phyloP scores from a whole-genome alignment of 2,329 filamentous ascomycete species.

The Hymenoscyphus salicellus region DNA sequence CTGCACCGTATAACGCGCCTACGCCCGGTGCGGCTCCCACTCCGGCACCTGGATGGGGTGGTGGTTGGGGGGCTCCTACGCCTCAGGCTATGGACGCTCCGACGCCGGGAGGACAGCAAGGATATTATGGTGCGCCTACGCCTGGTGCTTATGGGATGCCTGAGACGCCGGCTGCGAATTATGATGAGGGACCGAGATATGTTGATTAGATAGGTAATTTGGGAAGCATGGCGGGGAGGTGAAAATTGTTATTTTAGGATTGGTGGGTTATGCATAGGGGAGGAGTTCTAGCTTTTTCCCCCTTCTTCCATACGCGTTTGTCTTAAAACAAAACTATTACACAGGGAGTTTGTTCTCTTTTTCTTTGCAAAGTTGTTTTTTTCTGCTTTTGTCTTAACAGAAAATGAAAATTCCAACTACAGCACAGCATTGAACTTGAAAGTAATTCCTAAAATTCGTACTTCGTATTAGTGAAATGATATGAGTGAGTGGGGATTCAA shows the following conservation, averaged over 20 bases:
- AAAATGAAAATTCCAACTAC: too few relatives aligned
- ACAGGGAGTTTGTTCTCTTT: too few relatives aligned
- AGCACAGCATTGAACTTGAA: too few relatives aligned
- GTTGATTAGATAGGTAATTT: constrained; percentile 27
- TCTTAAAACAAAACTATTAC: too few relatives aligned
- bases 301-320: not conserved
- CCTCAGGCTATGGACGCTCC: constrained; percentile 49
- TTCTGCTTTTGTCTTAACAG: too few relatives aligned
- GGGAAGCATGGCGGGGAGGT: not conserved
- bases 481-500: not conserved
- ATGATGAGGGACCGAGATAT: constrained; percentile 44
- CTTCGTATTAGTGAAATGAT: not conserved
- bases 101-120: constrained; percentile 43
- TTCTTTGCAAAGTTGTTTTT: too few relatives aligned
- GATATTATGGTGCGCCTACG: constrained; percentile 35
- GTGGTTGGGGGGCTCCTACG: constrained; percentile 44
- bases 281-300: not conserved
- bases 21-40: constrained; percentile 62
- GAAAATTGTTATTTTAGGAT: not conserved
- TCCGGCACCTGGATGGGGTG: constrained; percentile 59
- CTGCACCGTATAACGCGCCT: constrained; percentile 47
- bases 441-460: too few relatives aligned
- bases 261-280: not conserved
- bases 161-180: constrained; percentile 57
- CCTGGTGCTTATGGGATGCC: constrained; percentile 41